Evolutionary conservation across 495 filamentous ascomycete species (phyloP).

Genomic region (Penicillium salamii): DNA sequence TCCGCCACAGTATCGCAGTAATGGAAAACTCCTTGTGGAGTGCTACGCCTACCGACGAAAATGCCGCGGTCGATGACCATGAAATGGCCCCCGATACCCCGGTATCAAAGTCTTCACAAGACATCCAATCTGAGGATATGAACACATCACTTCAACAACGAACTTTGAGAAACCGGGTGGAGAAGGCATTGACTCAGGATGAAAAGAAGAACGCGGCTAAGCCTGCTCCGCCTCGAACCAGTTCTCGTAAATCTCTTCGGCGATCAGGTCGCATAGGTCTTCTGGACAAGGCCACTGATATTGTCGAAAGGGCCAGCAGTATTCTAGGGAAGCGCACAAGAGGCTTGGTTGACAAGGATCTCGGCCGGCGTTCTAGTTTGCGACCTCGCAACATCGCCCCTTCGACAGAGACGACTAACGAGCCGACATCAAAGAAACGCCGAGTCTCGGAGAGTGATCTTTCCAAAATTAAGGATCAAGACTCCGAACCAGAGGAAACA

Average conservation of each 20-base stretch:
- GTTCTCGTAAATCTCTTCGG: conserved; percentile 21
- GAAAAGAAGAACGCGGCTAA: conserved; percentile 26
- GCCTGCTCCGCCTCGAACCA: conserved; percentile 8
- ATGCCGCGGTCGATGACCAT: conserved; percentile 35
- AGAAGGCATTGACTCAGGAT: conserved; percentile 45
- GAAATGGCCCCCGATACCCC: conserved; percentile 39
- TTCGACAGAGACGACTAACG: conserved; percentile 30
- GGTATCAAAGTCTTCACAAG: conserved; percentile 40
- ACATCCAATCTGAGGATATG: conserved; percentile 35
- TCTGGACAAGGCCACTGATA: conserved; percentile 41
- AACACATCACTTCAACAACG: conserved; percentile 38
- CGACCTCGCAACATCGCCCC: conserved; percentile 33
- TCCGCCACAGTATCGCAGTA: conserved; percentile 44
- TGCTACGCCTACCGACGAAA: conserved; percentile 27
- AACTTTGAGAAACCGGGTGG: conserved; percentile 48
- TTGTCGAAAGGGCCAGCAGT: conserved; percentile 41
- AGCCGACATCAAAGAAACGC: conserved; percentile 45
- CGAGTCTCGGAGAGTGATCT: conserved; percentile 49
- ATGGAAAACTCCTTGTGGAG: conserved; percentile 42
- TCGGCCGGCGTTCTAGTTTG: conserved; percentile 39
- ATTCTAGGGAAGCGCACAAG: conserved; percentile 56
- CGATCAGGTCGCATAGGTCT: conserved; percentile 43
- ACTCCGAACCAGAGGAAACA: conserved; percentile 32
- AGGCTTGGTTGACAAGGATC: conserved; percentile 40
- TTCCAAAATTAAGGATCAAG: conserved; percentile 40